Conservation (phyloP, 441 rosid species). For the Erysimum cheiri region DNA sequence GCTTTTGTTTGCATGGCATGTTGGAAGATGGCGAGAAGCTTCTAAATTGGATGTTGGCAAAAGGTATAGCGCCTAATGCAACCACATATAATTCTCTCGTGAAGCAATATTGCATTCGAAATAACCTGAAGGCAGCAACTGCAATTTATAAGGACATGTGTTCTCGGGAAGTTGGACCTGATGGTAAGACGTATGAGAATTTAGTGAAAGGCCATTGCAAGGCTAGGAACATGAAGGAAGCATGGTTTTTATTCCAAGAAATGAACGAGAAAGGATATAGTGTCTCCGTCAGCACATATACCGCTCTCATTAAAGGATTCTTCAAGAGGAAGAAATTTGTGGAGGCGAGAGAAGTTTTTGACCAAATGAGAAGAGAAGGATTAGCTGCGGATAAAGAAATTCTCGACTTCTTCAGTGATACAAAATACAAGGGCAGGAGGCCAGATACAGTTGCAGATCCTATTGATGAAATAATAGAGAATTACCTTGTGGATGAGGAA, state of each 20-base stretch:
- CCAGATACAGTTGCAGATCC: conserved; percentile 64
- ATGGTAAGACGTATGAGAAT: conserved; percentile 79
- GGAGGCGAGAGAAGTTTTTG: conserved; percentile 78
- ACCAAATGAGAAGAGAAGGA: conserved; percentile 74
- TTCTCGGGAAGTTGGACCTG: conserved; percentile 67
- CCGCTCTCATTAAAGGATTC: conserved; percentile 74
- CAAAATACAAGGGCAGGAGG: conserved; percentile 68
- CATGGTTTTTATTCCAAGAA: conserved; percentile 78
- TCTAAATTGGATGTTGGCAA: conserved; percentile 81
- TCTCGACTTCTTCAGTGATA: conserved; percentile 61
- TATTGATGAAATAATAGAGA: conserved; percentile 84
- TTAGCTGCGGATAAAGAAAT: conserved; percentile 67
- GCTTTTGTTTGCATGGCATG: conserved; percentile 81
- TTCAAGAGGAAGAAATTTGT: conserved; percentile 66
- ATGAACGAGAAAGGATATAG: conserved; percentile 70
- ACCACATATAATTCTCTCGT: conserved; percentile 78
- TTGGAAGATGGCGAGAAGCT: conserved; percentile 79
- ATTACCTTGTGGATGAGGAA: conserved; percentile 53
- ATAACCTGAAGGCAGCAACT: conserved; percentile 57
- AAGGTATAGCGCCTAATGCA: conserved; percentile 76
- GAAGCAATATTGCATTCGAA: conserved; percentile 72
- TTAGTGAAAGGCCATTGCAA: conserved; percentile 84
- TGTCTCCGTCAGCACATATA: conserved; percentile 63
- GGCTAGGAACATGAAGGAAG: conserved; percentile 97
- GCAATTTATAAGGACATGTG: conserved; percentile 65